Conservation (phyloP, 306 rosid genomes). For the Betula pendula region DNA sequence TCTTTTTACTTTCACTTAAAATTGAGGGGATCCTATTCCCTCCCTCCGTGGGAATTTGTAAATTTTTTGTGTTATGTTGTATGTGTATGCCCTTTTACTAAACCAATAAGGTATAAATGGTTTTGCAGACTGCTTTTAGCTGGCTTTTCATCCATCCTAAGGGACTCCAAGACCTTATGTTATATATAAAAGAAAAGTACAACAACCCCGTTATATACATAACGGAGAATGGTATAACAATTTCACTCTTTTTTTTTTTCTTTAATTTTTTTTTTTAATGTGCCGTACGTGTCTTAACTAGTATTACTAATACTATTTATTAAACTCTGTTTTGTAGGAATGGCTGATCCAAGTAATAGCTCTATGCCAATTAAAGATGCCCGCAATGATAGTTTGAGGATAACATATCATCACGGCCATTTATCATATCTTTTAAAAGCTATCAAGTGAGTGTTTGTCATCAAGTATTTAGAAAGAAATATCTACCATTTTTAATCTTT, state of each 20-base stretch:
- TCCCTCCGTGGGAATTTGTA: no score
- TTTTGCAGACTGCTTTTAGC: slow-evolving; percentile 44
- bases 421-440: slow-evolving; percentile 42
- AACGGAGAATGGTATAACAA: slow-evolving; percentile 56
- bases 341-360: slow-evolving; percentile 39
- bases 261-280: no score
- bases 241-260: neutral
- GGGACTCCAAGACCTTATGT: slow-evolving; percentile 41
- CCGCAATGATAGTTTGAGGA: slow-evolving; percentile 43
- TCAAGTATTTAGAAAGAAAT: no score
- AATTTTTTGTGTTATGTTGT: no score
- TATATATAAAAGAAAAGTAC: slow-evolving; percentile 31
- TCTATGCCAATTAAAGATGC: slow-evolving; percentile 40
- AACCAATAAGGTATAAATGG: neutral
- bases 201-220: slow-evolving; percentile 47
- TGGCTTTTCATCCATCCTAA: slow-evolving; percentile 56
- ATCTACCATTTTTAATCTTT: no score
- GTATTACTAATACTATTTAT: neutral
- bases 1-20: no score
- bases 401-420: slow-evolving; percentile 47
- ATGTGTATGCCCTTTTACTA: no score
- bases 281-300: no score
- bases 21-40: no score
- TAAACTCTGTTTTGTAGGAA: slow-evolving; percentile 25
- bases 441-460: slow-evolving; percentile 43